A percentile compares a stretch with the other conserved stretches of the same genome.
These are phyloP conservation scores for Hyaloscypha hepaticicola DNA, from an alignment of 495 filamentous ascomycete species.

Conservation along the genomic window DNA sequence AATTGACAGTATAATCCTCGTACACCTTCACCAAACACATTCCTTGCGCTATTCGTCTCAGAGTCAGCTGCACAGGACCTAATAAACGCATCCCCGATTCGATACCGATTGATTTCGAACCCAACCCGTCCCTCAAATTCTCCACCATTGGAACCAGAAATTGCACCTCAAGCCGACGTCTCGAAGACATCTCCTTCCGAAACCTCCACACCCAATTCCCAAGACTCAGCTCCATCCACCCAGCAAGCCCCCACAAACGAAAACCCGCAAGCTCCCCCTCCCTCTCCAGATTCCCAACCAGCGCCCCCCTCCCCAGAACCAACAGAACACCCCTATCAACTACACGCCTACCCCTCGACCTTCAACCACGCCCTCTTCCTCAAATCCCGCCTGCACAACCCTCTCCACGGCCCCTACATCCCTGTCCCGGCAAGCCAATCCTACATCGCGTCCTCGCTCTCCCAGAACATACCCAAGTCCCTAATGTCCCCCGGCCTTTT, in stretches of 20 bases:
- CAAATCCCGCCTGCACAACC: conserved; percentile 30
- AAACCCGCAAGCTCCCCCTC: background rate
- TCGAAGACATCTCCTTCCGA: background rate
- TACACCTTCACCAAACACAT: conserved; percentile 36
- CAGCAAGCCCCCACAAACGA: background rate
- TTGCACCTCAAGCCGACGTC: background rate
- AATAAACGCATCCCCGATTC: conserved; percentile 32
- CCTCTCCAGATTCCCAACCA: conserved; percentile 21
- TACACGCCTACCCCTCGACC: conserved; percentile 36
- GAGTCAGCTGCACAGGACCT: conserved; percentile 19
- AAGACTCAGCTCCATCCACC: background rate
- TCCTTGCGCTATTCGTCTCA: conserved; percentile 36
- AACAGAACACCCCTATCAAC: conserved; percentile 38
- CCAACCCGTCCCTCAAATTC: conserved; percentile 21
- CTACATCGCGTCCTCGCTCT: conserved; percentile 37
- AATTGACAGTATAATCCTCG: conserved; percentile 24
- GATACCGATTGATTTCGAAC: conserved; percentile 42
- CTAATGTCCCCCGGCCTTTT: conserved; percentile 39
- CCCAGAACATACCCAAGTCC: conserved; percentile 35
- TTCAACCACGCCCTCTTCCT: conserved; percentile 40
- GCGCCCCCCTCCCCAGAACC: conserved; percentile 4
- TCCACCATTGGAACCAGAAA: no score
- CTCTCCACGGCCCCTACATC: conserved; percentile 45
- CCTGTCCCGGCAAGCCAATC: conserved; percentile 25
- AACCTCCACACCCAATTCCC: background rate